These are phyloP conservation scores for Mycena belliarum DNA, from an alignment of 768 basidiomycete genomes.

Conservation along the genomic window DNA sequence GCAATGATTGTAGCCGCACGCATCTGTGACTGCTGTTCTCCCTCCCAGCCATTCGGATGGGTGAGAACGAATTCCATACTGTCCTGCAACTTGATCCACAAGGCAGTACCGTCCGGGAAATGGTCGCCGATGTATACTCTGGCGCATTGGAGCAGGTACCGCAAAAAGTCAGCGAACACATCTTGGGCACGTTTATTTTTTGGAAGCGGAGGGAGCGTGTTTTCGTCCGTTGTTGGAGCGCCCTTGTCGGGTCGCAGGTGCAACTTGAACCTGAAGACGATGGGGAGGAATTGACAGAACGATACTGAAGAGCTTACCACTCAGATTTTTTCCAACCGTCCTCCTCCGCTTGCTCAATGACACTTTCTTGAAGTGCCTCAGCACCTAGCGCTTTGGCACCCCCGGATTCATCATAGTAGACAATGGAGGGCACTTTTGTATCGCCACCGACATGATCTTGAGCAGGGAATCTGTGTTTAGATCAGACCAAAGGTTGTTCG, in stretches of 20 bases:
- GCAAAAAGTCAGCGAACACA: constrained; percentile 52
- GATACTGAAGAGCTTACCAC: constrained; percentile 36
- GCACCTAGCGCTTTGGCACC: constrained; percentile 43
- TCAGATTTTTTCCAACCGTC: constrained; percentile 47
- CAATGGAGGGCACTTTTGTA: constrained; percentile 48
- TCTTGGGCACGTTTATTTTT: constrained; percentile 39
- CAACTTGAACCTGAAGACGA: constrained; percentile 26
- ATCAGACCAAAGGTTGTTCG: background rate
- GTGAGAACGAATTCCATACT: constrained; percentile 47
- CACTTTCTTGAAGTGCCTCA: constrained; percentile 42
- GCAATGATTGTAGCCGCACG: constrained; percentile 53
- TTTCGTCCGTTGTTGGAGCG: constrained; percentile 1
- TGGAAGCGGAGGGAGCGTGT: constrained; percentile 40
- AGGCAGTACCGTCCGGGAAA: constrained; percentile 40
- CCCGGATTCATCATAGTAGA: constrained; percentile 48
- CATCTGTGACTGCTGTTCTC: constrained; percentile 57
- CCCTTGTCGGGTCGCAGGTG: constrained; percentile 34
- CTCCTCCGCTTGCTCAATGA: constrained; percentile 41
- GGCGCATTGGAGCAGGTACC: constrained; percentile 47
- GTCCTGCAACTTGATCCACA: constrained; percentile 47
- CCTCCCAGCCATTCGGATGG: constrained; percentile 7
- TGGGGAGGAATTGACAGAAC: background rate
- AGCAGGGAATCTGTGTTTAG: constrained; percentile 41
- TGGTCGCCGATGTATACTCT: constrained; percentile 49
- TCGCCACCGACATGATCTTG: constrained; percentile 48